phyloP scores from a whole-genome alignment of 2,329 filamentous ascomycete genomes.

The Ceratocystis huliohia region DNA sequence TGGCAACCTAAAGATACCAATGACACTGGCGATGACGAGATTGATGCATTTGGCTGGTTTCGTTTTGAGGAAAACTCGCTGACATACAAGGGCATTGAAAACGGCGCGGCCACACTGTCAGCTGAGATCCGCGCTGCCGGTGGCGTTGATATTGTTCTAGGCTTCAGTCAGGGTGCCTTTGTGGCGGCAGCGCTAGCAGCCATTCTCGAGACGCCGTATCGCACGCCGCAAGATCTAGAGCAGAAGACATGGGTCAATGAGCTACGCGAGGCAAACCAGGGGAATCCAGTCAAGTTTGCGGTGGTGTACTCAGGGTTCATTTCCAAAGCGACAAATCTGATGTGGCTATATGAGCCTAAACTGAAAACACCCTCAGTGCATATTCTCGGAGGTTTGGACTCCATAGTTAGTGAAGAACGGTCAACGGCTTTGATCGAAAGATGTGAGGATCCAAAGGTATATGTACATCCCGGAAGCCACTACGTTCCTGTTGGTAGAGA shows the following conservation, averaged over 20 bases:
- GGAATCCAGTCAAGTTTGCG: conserved; percentile 50
- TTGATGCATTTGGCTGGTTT: conserved; percentile 72
- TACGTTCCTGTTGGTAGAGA: conserved; percentile 76
- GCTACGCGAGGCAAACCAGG: conserved; percentile 39
- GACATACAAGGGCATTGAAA: conserved; percentile 56
- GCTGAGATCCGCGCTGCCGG: conserved; percentile 47
- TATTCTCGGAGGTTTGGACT: conserved; percentile 72
- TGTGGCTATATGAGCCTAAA: conserved; percentile 55
- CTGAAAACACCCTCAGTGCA: conserved; percentile 69
- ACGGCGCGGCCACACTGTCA: conserved; percentile 53
- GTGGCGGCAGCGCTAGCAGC: conserved; percentile 59
- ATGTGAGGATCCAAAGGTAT: conserved; percentile 42
- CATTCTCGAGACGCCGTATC: conserved; percentile 47
- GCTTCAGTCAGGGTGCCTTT: conserved; percentile 71
- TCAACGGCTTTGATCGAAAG: conserved; percentile 54
- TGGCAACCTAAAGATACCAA: conserved; percentile 39
- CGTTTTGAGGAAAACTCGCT: conserved; percentile 52
- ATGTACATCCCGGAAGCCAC: conserved; percentile 77
- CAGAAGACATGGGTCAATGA: conserved; percentile 33
- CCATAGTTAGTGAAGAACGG: conserved; percentile 69
- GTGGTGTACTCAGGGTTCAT: conserved; percentile 68
- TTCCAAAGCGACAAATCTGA: conserved; percentile 48
- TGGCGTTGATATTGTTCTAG: conserved; percentile 64
- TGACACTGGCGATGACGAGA: conserved; percentile 29
- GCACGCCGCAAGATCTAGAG: conserved; percentile 24